Evolutionary conservation across 192 early-diverging fungal species (phyloP), one percentile per base, ranked within the genome.

Genomic region (Ambispora gerdemannii): DNA sequence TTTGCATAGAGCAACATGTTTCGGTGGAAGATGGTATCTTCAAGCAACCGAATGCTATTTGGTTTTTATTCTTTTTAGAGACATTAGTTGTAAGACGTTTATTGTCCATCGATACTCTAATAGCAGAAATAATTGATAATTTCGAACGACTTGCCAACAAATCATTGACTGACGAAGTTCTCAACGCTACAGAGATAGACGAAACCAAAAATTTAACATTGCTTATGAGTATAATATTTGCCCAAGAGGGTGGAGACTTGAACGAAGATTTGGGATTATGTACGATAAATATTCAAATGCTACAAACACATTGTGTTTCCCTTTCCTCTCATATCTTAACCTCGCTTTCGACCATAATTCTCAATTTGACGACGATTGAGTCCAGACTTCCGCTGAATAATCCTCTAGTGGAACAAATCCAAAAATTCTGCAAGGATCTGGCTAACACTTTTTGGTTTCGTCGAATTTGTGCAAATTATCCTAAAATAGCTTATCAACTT

Each of bases 181-280:
- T 67, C 24, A 69, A 72, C 52, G 24, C 32, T 36, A 58, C 56
- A 7, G 61, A 61, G 59, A 22, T 76, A 3, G 47, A 75, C 36
- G 49, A 77, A n/a, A 70, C 75, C 50, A 64, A 67, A 17, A 82
- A 82, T 49, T 59, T 79, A 20, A 64, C 64, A 6, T 52, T 66
- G 13, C 50, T 82, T 30, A 36, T 79, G 24, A 71, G 80, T 33
- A 30, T 79, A 19, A 65, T 82, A 51, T 52, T 82, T 53, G 67
- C 79, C 2, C 75, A 79, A 56, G 71, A 75, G 52, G 60, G 36
- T 25, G 31, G 24, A 7, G 31, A 49, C 8, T 10, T 2, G 3
- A 28, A 25, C 7, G 11, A 11, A 15, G 50, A 59, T 36, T 25
- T 65, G 20, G 30, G 13, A n/a, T 67, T 73, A 22, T 25, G 27